Percentiles rank a stretch among this genome's conserved stretches.
These are phyloP conservation scores for Russula ochroleuca DNA, from an alignment of 768 basidiomycete species.

Conservation along the genomic window DNA sequence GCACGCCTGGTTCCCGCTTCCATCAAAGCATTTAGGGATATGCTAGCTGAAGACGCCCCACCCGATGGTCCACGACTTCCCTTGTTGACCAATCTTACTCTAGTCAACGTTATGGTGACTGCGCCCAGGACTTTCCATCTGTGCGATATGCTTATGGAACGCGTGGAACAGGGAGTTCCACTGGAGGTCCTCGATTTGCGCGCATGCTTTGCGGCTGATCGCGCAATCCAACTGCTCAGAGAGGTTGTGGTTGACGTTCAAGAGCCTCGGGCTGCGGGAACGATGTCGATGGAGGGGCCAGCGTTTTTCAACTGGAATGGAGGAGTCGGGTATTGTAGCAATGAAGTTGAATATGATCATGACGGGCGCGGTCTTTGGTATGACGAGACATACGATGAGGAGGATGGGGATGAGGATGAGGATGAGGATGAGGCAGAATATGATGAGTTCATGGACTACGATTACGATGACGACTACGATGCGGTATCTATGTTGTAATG, in stretches of 20 bases:
- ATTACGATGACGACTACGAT: too few species aligned
- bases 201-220: background rate
- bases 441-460: too few species aligned
- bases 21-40: background rate
- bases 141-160: background rate
- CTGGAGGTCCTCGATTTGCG: conserved; percentile 7
- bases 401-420: too few species aligned
- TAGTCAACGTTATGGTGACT: background rate
- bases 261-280: background rate
- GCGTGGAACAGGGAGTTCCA: background rate
- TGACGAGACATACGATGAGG: background rate
- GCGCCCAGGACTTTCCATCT: background rate
- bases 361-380: background rate
- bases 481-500: too few species aligned
- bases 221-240: background rate
- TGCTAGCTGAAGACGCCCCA: background rate
- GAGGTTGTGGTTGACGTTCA: conserved; percentile 8
- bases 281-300: too few species aligned
- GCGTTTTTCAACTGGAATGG: too few species aligned
- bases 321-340: too few species aligned
- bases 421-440: too few species aligned
- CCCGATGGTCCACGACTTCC: background rate
- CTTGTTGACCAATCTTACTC: background rate
- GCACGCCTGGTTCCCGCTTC: background rate
- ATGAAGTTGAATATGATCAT: background rate